A percentile compares a stretch with the other conserved stretches of the same genome.
phyloP scores from a whole-genome alignment of 2,329 filamentous ascomycete species.

The Pseudopyrenochaeta lycopersici region DNA sequence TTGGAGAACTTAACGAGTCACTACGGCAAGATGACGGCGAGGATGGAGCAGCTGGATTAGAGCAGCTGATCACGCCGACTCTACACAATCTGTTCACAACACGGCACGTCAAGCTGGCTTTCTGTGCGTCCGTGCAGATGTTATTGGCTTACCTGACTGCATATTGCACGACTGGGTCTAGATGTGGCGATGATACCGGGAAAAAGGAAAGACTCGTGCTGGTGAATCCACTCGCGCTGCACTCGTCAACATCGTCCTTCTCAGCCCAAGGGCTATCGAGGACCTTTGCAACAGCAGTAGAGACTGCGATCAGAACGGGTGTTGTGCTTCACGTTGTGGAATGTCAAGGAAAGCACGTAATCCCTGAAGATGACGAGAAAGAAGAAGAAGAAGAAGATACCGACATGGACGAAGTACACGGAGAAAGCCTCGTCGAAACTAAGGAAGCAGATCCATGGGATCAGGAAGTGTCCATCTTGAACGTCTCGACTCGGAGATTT shows the following conservation, averaged over 20 bases:
- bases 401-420: conserved; percentile 30
- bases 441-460: conserved; percentile 52
- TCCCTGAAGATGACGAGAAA: conserved; percentile 61
- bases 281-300: conserved; percentile 70
- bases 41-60: conserved; percentile 17
- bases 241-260: conserved; percentile 75
- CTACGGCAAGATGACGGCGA: conserved; percentile 41
- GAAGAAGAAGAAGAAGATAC: conserved; percentile 67
- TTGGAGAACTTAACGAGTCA: conserved; percentile 65
- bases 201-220: conserved; percentile 60
- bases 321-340: conserved; percentile 55
- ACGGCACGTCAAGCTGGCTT: conserved; percentile 73
- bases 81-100: conserved; percentile 75
- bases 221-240: conserved; percentile 72
- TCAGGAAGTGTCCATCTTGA: conserved; percentile 57
- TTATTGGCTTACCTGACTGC: conserved; percentile 78
- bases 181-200: conserved; percentile 11
- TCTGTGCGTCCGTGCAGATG: conserved; percentile 78
- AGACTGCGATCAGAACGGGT: conserved; percentile 59
- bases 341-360: conserved; percentile 30
- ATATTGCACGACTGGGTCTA: conserved; percentile 18
- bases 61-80: conserved; percentile 66
- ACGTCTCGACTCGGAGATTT: conserved; percentile 55
- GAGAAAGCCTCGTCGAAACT: conserved; percentile 1
- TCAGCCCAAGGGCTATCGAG: conserved; percentile 75